Evolutionary conservation across 306 rosid genomes (phyloP).

Genomic region (Vicia villosa): DNA sequence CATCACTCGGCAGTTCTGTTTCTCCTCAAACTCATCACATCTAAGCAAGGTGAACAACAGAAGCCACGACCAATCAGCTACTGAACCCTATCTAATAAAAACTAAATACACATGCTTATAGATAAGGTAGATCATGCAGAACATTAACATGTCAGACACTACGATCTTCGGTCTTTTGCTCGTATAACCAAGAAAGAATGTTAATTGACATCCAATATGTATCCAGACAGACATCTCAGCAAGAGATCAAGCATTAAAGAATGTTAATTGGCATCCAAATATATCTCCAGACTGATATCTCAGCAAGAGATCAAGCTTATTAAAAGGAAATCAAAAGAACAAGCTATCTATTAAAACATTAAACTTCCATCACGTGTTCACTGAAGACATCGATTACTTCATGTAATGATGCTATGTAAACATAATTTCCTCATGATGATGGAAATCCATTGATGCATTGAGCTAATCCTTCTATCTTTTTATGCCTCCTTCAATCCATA

Average conservation of each 20-base stretch:
- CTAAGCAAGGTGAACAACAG: not conserved
- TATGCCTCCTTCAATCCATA: not conserved
- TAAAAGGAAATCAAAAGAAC: not conserved
- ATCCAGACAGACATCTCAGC: not conserved
- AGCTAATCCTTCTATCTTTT: not conserved
- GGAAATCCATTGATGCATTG: not conserved
- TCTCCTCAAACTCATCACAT: not conserved
- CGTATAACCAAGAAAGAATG: not conserved
- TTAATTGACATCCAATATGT: not conserved
- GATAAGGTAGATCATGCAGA: not conserved
- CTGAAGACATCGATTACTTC: not conserved
- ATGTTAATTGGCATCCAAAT: not conserved
- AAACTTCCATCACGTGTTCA: not conserved
- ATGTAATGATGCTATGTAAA: not conserved
- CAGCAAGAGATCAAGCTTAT: slow-evolving; percentile 13
- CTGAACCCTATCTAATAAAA: not conserved
- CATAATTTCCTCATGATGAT: not conserved
- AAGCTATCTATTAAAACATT: not conserved
- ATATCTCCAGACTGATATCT: not conserved
- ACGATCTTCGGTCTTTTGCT: not conserved
- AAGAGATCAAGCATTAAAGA: not conserved
- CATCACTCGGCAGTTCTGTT: not conserved
- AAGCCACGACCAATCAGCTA: not conserved
- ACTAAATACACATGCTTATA: not conserved
- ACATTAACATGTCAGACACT: not conserved